These are phyloP conservation scores for Phlebiopsis gigantea DNA, from an alignment of 768 basidiomycete genomes.

Conservation along the genomic window DNA sequence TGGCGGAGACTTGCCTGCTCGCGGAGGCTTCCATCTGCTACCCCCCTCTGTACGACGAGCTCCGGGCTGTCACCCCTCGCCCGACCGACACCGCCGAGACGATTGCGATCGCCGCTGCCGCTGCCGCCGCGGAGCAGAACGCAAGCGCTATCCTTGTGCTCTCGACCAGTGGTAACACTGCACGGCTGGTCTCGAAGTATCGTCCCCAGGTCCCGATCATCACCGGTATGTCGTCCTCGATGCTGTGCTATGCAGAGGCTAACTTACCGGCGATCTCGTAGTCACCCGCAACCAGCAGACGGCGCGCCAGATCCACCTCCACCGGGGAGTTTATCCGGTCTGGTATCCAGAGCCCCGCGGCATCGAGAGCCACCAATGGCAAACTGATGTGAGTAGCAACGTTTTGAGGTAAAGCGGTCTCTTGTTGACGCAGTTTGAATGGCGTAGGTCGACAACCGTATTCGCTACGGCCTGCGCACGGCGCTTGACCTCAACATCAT, in stretches of 20 bases:
- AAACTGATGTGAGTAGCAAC: slow-evolving; percentile 74
- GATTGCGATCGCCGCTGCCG: slow-evolving; percentile 92
- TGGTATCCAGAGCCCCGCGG: slow-evolving; percentile 96
- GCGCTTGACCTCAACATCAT: slow-evolving; percentile 84
- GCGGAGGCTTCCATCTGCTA: slow-evolving; percentile 96
- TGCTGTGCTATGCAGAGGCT: background rate
- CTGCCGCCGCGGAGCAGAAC: slow-evolving; percentile 91
- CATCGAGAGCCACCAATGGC: slow-evolving; percentile 87
- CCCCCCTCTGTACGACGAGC: slow-evolving; percentile 87
- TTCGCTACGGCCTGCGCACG: slow-evolving; percentile 80
- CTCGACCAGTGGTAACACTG: slow-evolving; percentile 95
- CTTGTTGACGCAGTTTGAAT: background rate
- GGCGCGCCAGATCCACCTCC: slow-evolving; percentile 92
- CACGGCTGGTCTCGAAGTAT: slow-evolving; percentile 95
- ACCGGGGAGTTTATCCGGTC: slow-evolving; percentile 96
- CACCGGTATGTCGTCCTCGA: slow-evolving; percentile 56
- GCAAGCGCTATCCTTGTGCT: slow-evolving; percentile 94
- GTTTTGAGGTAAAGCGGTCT: background rate
- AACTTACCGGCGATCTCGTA: slow-evolving; percentile 24
- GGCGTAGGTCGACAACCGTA: slow-evolving; percentile 77
- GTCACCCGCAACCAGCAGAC: slow-evolving; percentile 97
- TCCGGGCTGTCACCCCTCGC: slow-evolving; percentile 70
- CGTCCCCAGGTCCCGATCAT: slow-evolving; percentile 91
- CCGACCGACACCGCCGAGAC: slow-evolving; percentile 96
- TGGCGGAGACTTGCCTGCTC: slow-evolving; percentile 98